Base-by-base conservation (phyloP, 2,329 filamentous ascomycete species). In the Fusarium austroafricanum region DNA sequence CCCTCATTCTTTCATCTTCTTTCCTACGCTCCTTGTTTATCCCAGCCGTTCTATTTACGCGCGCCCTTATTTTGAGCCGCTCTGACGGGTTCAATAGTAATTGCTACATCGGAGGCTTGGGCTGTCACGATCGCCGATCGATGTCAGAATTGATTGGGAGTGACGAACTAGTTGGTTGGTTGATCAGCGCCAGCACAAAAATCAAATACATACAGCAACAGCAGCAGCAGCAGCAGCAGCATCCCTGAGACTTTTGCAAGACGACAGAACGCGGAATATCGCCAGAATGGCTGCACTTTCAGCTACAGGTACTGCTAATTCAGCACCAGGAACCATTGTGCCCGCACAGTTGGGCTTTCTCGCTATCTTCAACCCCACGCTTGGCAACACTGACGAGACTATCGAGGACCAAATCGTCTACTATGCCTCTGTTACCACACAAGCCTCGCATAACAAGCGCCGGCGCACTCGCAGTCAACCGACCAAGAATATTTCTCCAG, bases 301-400 rank as follows among this genome's bases (percentile, higher is more conserved):
- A 40, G 55, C 63, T 45, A 23, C 61, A 20, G 61, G 58, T 42
- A 51, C 71, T 38, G 45, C 67, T 26, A 42, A 70, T 15, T 49
- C 71, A 49, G 49, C 71, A 10, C 53, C 65, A 2, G 70, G 74
- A 37, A 65, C 73, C 45, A 51, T 76, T 43, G 75, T 79, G 37
- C 94, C 96, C 42, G 95, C 95, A 35, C 92, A 92, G 76, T 87
- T 98, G 29, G 92, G 92, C 73, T 98, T 96, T 78, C 86, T 99
- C 44, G 90, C 95, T 77, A 96, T 99, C 77, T 99, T 97, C 84
- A 98, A 97, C 78, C 96, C 96, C 33, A 89, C 90, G 8, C 86
- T 96, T 43, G 90, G 92, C 73, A 76, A 74, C 42, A 84, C 82
- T 5, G 84, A 86, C 71, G 83, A 86, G 42, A 85, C 82, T 2